Conservation (phyloP, 805 yeast species). For the Kregervanrija pseudodelftensis region DNA sequence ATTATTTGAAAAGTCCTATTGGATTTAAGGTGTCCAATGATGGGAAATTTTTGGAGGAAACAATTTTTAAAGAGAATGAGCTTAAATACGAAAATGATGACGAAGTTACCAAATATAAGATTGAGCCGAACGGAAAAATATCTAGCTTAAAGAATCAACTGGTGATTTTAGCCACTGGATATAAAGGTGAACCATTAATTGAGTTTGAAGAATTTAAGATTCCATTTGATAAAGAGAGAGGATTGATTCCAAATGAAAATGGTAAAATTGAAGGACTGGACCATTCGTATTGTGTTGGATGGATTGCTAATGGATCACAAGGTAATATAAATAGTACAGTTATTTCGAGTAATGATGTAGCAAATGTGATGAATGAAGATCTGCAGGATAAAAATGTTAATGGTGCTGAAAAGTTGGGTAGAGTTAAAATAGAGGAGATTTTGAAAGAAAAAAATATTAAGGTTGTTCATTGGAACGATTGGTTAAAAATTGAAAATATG, state of each 20-base stretch:
- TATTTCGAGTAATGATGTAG: constrained; percentile 74
- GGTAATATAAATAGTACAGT: constrained; percentile 92
- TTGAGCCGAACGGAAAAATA: constrained; percentile 14
- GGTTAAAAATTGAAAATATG: constrained; percentile 49
- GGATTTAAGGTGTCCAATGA: constrained; percentile 36
- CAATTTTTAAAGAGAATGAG: constrained; percentile 43
- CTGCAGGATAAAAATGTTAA: constrained; percentile 9
- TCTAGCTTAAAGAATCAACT: constrained; percentile 45
- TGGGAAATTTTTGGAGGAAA: constrained; percentile 33
- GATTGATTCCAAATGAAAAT: constrained; percentile 38
- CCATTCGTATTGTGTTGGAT: constrained; percentile 77
- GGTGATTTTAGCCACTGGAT: constrained; percentile 78
- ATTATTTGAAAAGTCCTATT: constrained; percentile 62
- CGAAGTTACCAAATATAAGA: constrained; percentile 28
- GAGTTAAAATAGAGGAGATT: constrained; percentile 21
- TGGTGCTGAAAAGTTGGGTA: constrained; percentile 23
- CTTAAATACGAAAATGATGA: constrained; percentile 30
- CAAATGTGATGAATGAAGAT: constrained; percentile 57
- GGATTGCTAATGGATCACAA: constrained; percentile 81
- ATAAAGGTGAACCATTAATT: constrained; percentile 55
- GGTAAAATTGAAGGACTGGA: constrained; percentile 34
- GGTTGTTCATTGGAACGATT: constrained; percentile 55
- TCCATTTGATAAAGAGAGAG: constrained; percentile 37
- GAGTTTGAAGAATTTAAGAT: constrained; percentile 49
- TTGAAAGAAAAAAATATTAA: constrained; percentile 15